These are phyloP conservation scores for Tulasnella sp. DNA, from an alignment of 768 basidiomycete genomes.

Conservation along the genomic window DNA sequence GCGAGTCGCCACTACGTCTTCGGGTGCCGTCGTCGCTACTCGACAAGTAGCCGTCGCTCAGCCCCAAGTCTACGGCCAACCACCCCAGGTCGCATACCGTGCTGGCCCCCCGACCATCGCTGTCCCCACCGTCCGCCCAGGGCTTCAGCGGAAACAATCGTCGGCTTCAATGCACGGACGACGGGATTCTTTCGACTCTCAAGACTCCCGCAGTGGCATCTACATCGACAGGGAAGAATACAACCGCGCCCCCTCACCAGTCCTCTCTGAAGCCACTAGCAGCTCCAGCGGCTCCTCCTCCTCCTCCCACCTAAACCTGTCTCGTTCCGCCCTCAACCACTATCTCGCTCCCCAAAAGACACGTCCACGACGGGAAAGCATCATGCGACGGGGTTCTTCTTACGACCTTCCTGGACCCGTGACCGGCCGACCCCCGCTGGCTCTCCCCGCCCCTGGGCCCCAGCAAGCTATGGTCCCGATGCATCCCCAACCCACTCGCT, in stretches of 20 bases:
- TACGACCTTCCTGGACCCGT: constrained; percentile 4
- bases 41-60: background rate
- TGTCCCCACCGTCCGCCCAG: background rate
- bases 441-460: constrained; percentile 10
- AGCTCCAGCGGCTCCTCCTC: constrained; percentile 25
- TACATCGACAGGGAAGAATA: constrained; percentile 1
- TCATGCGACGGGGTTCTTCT: background rate
- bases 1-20: background rate
- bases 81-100: background rate
- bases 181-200: constrained; percentile 4
- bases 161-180: constrained; percentile 5
- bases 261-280: constrained; percentile 19
- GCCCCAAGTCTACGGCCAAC: background rate
- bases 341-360: constrained; percentile 15
- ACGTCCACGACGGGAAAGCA: background rate
- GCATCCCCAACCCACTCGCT: constrained; percentile 17
- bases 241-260: constrained; percentile 14
- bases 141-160: background rate
- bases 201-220: background rate
- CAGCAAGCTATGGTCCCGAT: constrained; percentile 9
- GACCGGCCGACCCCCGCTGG: background rate
- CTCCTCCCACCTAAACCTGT: constrained; percentile 22
- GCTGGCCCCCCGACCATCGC: constrained; percentile 9
- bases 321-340: constrained; percentile 23
- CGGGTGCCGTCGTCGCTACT: background rate